A percentile compares a stretch with the other conserved stretches of the same genome.
Evolutionary conservation across 208 protist genomes (phyloP).

Genomic region (Leishmania gerbilli): DNA sequence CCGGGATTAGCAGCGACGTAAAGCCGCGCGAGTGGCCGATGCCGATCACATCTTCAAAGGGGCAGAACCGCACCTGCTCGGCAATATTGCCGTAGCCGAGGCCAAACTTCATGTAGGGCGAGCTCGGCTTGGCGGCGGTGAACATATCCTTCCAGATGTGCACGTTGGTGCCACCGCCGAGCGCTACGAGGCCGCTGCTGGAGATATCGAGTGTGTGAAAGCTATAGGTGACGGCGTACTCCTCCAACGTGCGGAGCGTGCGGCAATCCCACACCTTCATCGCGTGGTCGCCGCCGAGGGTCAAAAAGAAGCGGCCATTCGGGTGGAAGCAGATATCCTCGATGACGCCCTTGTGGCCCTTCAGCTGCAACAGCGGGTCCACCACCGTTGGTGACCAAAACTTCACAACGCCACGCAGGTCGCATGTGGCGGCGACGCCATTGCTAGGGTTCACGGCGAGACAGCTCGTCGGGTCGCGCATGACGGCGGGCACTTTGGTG

Average conservation of each 20-base stretch:
- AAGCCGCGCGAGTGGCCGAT: conserved; percentile 91
- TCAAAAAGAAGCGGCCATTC: conserved; percentile 95
- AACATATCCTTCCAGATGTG: conserved; percentile 92
- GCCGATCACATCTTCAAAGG: conserved; percentile 92
- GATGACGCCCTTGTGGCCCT: conserved; percentile 92
- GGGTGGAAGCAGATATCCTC: conserved; percentile 86
- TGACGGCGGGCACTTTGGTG: conserved; percentile 75
- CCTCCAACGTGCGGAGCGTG: conserved; percentile 91
- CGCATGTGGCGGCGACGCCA: conserved; percentile 93
- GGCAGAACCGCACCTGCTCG: conserved; percentile 78
- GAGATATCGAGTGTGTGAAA: conserved; percentile 88
- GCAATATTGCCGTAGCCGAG: conserved; percentile 90
- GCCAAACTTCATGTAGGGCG: conserved; percentile 87
- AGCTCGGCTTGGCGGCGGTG: conserved; percentile 62
- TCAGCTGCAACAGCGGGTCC: conserved; percentile 96
- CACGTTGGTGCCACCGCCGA: conserved; percentile 80
- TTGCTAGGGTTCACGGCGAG: conserved; percentile 95
- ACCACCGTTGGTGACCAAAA: conserved; percentile 96
- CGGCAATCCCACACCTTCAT: conserved; percentile 98
- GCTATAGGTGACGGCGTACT: conserved; percentile 85
- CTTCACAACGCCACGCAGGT: conserved; percentile 94
- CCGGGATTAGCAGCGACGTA: conserved; percentile 87
- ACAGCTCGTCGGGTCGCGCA: conserved; percentile 81
- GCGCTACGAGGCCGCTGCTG: conserved; percentile 80
- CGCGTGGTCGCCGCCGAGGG: conserved; percentile 95